Conservation (phyloP, 148 eudicot genomes). For the Chenopodium quinoa region DNA sequence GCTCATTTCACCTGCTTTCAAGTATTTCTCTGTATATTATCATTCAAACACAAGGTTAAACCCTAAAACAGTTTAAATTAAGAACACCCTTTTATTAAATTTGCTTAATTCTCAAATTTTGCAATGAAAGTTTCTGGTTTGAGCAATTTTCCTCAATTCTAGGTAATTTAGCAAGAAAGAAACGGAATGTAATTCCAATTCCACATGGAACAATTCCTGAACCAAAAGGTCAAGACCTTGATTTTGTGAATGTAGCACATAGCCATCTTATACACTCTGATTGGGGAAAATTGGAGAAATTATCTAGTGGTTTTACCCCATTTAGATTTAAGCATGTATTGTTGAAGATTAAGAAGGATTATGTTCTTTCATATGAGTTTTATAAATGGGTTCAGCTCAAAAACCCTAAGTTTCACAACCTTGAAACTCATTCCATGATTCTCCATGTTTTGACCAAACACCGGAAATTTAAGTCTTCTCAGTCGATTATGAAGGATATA, state of each 20-base stretch:
- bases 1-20: constrained; percentile 1
- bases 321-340: constrained; percentile 75
- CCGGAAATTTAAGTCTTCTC: constrained; percentile 61
- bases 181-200: constrained; percentile 48
- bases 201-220: constrained; percentile 69
- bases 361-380: constrained; percentile 68
- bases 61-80: neutral
- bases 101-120: neutral
- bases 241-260: constrained; percentile 68
- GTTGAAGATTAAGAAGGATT: constrained; percentile 61
- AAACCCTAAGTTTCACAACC: constrained; percentile 48
- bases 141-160: constrained; percentile 10
- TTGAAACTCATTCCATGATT: constrained; percentile 58
- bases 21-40: neutral
- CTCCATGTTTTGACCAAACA: constrained; percentile 70
- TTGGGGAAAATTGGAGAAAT: constrained; percentile 57
- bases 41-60: neutral
- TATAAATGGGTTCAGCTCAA: constrained; percentile 61
- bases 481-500: constrained; percentile 45
- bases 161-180: constrained; percentile 19
- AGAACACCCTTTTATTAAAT: neutral
- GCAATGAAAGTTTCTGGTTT: constrained; percentile 20
- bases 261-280: constrained; percentile 80
- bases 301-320: constrained; percentile 38
- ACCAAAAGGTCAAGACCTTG: constrained; percentile 76